These are phyloP conservation scores for Fusarium lyarnte DNA, from an alignment of 2,329 filamentous ascomycete species.

Conservation along the genomic window DNA sequence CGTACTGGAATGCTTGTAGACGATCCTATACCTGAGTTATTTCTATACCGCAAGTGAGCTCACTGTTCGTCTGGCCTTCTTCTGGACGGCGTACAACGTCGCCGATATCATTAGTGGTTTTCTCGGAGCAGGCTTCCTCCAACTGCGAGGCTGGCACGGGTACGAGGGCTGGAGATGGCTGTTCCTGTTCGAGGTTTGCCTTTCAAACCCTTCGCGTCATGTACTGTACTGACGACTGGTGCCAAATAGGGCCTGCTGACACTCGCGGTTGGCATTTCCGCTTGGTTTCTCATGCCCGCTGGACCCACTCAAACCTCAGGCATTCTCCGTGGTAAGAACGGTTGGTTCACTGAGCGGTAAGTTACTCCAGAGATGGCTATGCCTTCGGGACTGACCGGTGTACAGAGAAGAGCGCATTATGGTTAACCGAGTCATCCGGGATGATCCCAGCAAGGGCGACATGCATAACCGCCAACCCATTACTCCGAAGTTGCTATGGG, in stretches of 20 bases:
- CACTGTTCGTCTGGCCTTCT: neutral
- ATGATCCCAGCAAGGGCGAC: neutral
- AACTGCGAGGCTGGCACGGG: neutral
- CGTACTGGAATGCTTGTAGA: neutral
- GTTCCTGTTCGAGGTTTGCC: neutral
- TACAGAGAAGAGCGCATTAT: neutral
- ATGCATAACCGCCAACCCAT: neutral
- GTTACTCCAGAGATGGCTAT: neutral
- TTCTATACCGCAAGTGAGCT: neutral
- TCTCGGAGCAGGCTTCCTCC: neutral
- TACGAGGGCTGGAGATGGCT: neutral
- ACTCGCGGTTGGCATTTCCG: neutral
- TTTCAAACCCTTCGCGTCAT: rapidly evolving
- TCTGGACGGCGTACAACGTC: neutral
- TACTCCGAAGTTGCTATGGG: neutral
- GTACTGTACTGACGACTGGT: neutral
- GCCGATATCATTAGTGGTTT: neutral
- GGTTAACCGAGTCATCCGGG: neutral
- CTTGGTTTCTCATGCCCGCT: neutral
- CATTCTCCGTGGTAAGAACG: neutral
- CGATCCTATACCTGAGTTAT: neutral
- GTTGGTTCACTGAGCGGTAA: neutral
- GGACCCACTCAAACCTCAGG: neutral
- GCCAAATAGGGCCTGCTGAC: neutral
- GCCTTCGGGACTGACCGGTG: rapidly evolving